Base-by-base conservation (phyloP, 148 eudicot genomes). In the Camellia lanceoleosa region DNA sequence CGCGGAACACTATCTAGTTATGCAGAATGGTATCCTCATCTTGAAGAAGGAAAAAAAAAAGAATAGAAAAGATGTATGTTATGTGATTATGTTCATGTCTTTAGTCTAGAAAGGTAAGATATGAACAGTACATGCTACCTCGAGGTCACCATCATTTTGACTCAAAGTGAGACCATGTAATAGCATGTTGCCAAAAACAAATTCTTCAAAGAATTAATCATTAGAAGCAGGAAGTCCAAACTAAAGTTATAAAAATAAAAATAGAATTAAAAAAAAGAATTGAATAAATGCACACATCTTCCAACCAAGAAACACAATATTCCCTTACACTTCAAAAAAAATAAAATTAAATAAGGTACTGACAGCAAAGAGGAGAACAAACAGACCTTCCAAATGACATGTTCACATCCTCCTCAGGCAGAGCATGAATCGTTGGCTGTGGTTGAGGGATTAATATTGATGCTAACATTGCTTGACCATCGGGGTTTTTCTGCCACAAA, bases 331-430 rank as follows among this genome's bases (percentile, higher is more conserved):
- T 4, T 4, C 51, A 47, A 7, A 47, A 47, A 47, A 7, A 47
- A 7, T 1, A 47, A 47, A 47, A 47, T 47, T 7, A 18, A 54
- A 55, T 56, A 69, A 49, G 69, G 20, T 18, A 30, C 12, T 49
- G 46, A 55, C 64, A 46, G 60, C 66, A 58, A 44, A 80, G 41
- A 51, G 30, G 30, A 23, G n/a, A 51, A 75, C 78, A 79, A 77
- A 80, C 76, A 73, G 81, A 92, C 99, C 99, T 92, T 92, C 98
- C 99, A 88, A 96, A 96, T 79, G 99, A 92, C 98, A 93, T 89
- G 87, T 91, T 86, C 64, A 92, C 87, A 82, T 96, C 98, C 73
- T 96, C 98, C 80, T 90, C 95, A 75, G 85, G 79, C n/a, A 85
- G 86, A 60, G 88, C 90, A 85, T 85, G 89, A 78, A 77, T 76